These are phyloP conservation scores for Bruguiera parviflora DNA, from an alignment of 345 rosid genomes.

Conservation along the genomic window DNA sequence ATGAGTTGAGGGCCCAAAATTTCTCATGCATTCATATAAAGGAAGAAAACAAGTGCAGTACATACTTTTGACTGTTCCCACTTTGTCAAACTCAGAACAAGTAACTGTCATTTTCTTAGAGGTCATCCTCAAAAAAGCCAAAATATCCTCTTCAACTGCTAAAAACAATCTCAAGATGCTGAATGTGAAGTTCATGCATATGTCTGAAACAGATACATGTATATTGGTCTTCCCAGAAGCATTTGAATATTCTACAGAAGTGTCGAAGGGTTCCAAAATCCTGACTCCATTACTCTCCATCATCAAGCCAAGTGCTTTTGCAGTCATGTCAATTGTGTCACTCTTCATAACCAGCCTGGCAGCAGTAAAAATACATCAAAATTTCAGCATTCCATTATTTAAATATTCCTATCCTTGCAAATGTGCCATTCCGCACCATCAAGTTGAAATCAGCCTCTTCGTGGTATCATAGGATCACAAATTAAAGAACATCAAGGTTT, in stretches of 20 bases:
- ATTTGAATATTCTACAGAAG: conserved; percentile 67
- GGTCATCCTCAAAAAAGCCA: conserved; percentile 80
- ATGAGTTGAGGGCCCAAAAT: conserved; percentile 24
- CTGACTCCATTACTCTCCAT: conserved; percentile 96
- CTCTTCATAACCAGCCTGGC: conserved; percentile 73
- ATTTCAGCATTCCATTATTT: conserved; percentile 15
- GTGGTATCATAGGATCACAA: too few species aligned
- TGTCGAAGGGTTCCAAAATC: conserved; percentile 95
- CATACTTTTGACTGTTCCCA: conserved; percentile 78
- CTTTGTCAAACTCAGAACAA: conserved; percentile 91
- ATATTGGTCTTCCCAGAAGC: conserved; percentile 87
- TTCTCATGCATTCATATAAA: neutral
- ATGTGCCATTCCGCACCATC: neutral
- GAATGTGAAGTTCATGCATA: conserved; percentile 93
- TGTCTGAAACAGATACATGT: conserved; percentile 67
- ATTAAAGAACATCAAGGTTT: too few species aligned
- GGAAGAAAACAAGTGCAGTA: conserved; percentile 11
- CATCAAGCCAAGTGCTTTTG: conserved; percentile 73
- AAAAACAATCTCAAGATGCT: conserved; percentile 88
- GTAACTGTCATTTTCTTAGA: conserved; percentile 75
- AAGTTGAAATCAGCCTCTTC: too few species aligned
- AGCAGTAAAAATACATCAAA: conserved; percentile 20
- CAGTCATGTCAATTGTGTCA: conserved; percentile 72
- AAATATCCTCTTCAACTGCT: conserved; percentile 90
- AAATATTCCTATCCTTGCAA: neutral